Evolutionary conservation across 495 filamentous ascomycete species (phyloP), one percentile per base, ranked within the genome.

Genomic region (Trichoderma reesei): DNA sequence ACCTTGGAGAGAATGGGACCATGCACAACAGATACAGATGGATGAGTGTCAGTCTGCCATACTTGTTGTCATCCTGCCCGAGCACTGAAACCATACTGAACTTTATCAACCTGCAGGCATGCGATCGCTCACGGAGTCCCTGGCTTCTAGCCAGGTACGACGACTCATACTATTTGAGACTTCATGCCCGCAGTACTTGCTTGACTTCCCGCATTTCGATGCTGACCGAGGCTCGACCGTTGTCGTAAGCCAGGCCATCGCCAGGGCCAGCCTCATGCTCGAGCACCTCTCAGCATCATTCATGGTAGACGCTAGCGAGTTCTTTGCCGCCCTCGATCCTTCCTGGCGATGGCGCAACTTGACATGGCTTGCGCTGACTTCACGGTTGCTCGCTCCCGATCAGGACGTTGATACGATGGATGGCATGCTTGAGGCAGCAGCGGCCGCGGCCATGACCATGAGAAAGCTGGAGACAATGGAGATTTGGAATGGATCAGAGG

Each of bases 1-100:
- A 66, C 70, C 70, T 64, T 73, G 71, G 72, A 72, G 68, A 63
- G 68, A 67, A 68, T 72, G 70, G 71, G 41, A 65, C 41, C 34
- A 7, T 61, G 18, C 46, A 16, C 3, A n/a, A 16, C 68, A 74
- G 67, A 46, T 46, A 18, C 48, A 37, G 34, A 70, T 67, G 18
- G 68, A 72, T 56, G 65, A 62, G 68, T 11, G 67, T 72, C 33
- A 73, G 67, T 59, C 18, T 31, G 10, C 26, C 0, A 18, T 33
- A 5, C 18, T 2, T n/a, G n/a, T 10, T 44, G 41, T 11, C 13
- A 26, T 26, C 26, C 26, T 26, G 26, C 26, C 26, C 26, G 1
- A 26, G 26, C 26, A 26, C 26, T 26, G 26, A 26, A 26, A 26
- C 26, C 26, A 26, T 26, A 26, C 26, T 26, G 26, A 26, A 26